These are phyloP conservation scores for Nemania diffusa DNA, from an alignment of 2,329 filamentous ascomycete species.

Conservation along the genomic window DNA sequence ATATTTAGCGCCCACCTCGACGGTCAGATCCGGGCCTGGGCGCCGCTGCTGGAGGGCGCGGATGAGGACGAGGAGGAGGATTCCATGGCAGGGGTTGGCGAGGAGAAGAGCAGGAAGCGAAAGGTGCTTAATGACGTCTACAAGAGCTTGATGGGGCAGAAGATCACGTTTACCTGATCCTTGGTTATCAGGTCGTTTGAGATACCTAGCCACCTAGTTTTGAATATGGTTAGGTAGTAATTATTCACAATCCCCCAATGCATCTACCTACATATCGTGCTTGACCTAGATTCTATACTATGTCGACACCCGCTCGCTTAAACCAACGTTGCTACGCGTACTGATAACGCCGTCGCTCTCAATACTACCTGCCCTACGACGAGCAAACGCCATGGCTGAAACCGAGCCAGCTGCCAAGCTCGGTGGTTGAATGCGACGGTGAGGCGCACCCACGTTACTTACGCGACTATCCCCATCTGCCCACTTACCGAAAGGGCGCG, in stretches of 20 bases:
- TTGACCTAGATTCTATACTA: neutral
- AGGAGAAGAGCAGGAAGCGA: constrained; percentile 73
- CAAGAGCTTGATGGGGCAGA: constrained; percentile 76
- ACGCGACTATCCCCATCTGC: no score
- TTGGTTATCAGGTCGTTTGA: neutral
- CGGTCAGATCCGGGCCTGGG: constrained; percentile 85
- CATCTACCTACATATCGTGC: neutral
- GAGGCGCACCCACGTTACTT: neutral
- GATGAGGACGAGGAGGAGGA: constrained; percentile 62
- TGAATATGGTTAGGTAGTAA: neutral
- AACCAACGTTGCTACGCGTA: neutral
- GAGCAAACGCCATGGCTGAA: constrained; percentile 6
- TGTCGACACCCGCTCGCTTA: neutral
- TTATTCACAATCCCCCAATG: no score
- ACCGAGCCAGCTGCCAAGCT: neutral
- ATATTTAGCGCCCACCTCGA: constrained; percentile 87
- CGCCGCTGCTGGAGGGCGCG: constrained; percentile 65
- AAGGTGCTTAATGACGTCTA: constrained; percentile 85
- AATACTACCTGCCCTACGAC: constrained; percentile 1
- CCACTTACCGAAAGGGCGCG: neutral
- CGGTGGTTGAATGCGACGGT: neutral
- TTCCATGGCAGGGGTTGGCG: constrained; percentile 51
- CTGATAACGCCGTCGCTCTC: neutral
- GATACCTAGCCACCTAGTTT: neutral
- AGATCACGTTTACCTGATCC: constrained; percentile 67